Evolutionary conservation across 163 green algal genomes (phyloP).

Genomic region (Volvox carteri): DNA sequence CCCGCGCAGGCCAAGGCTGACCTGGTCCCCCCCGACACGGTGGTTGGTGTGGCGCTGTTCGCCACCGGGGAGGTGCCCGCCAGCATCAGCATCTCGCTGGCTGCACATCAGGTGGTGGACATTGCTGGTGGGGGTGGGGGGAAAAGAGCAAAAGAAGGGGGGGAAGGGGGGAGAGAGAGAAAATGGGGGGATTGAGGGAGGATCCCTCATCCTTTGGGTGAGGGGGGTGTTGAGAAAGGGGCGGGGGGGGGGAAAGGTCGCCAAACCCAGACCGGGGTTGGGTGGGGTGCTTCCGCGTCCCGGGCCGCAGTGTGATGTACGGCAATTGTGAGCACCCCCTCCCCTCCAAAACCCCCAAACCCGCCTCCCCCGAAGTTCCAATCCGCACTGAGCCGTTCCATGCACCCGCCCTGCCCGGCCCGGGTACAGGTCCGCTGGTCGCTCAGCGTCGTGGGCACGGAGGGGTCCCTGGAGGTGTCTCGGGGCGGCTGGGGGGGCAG

Average conservation of each 20-base stretch:
- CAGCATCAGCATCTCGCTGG: constrained; percentile 56
- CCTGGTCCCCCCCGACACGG: constrained; percentile 52
- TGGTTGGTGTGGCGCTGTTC: constrained; percentile 53
- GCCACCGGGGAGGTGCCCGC: constrained; percentile 41
- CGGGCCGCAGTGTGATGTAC: not conserved
- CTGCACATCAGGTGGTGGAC: constrained; percentile 39
- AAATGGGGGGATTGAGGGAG: not conserved
- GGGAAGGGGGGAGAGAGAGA: not conserved
- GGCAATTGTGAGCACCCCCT: not conserved
- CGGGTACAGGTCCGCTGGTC: constrained; percentile 43
- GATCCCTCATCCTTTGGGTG: not conserved
- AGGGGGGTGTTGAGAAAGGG: not conserved
- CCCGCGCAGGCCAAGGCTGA: constrained; percentile 41
- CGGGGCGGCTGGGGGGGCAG: constrained; percentile 58
- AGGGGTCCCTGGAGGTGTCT: constrained; percentile 59
- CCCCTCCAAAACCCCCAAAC: not conserved
- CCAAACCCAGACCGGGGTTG: not conserved
- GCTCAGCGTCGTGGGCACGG: constrained; percentile 52
- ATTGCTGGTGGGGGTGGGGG: not conserved
- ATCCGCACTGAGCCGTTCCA: not conserved
- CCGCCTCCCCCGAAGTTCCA: too few species aligned
- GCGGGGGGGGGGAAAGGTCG: not conserved
- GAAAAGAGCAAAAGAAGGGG: not conserved
- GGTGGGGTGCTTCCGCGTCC: not conserved
- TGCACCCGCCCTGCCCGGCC: not conserved